These are phyloP conservation scores for Sporothrix phasma DNA, from an alignment of 2,329 filamentous ascomycete genomes.

Conservation along the genomic window DNA sequence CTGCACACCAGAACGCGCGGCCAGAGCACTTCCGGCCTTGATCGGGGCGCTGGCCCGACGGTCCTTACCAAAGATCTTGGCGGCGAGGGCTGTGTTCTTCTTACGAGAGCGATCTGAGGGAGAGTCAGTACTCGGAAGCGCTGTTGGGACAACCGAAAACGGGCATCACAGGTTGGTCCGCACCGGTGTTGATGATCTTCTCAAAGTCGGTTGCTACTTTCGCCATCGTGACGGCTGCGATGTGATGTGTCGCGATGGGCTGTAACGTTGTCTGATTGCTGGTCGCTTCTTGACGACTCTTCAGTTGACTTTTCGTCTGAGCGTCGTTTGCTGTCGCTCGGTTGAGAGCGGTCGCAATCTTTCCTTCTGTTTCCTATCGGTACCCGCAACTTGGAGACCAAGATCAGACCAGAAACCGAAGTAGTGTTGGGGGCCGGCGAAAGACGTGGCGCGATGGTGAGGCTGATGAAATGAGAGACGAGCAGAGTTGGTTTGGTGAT, in stretches of 20 bases:
- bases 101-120: slow-evolving; percentile 53
- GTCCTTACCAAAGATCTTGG: slow-evolving; percentile 57
- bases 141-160: too few relatives aligned
- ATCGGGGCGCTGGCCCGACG: slow-evolving; percentile 45
- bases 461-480: too few relatives aligned
- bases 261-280: background rate
- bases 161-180: slow-evolving; percentile 7
- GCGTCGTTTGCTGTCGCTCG: background rate
- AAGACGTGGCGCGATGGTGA: too few relatives aligned
- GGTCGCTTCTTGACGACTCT: background rate
- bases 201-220: slow-evolving; percentile 41
- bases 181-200: slow-evolving; percentile 46
- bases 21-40: slow-evolving; percentile 41
- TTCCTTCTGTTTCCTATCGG: background rate
- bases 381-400: too few relatives aligned
- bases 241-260: background rate
- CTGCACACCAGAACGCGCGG: slow-evolving; percentile 62
- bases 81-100: slow-evolving; percentile 61
- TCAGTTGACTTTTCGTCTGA: background rate
- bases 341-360: background rate
- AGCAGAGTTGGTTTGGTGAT: background rate
- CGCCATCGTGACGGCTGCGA: slow-evolving; percentile 12
- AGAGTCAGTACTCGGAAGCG: background rate
- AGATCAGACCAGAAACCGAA: too few relatives aligned
- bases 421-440: too few relatives aligned